Evolutionary conservation across 1,139 yeast species (phyloP), one percentile per base, ranked within the genome.

Genomic region (Pichia sp.): DNA sequence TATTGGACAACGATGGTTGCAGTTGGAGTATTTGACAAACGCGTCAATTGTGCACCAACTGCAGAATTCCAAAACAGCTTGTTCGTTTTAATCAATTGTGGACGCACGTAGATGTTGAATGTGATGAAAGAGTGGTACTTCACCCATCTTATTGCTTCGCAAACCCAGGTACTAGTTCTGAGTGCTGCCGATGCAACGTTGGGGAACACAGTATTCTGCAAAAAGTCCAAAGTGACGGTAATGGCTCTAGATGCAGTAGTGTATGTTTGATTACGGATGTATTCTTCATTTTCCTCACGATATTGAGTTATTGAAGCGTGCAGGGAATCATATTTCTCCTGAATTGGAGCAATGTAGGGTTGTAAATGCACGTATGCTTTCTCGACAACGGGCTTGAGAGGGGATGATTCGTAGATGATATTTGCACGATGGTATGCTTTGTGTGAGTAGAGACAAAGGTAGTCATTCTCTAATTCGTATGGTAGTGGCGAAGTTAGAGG

Each of bases 251-350:
- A 31, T 21, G 27, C 23, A 9, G 34, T 25, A 21, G 39, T 26
- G 9, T 36, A 29, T n/a, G 36, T 25, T 14, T 31, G 18, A 22
- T 34, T 27, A 15, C 29, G 26, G 13, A 34, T 29, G 11, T 31
- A 22, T 22, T 37, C 29, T 22, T 36, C 34, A 24, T 34, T 24
- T 8, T 27, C 35, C 29, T 37, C 33, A 34, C 40, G 38, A 22
- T 25, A 22, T n/a, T n/a, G n/a, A n/a, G n/a, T n/a, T n/a, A n/a
- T n/a, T n/a, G n/a, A n/a, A n/a, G 35, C 40, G 18, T 28, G 14
- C 32, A 58, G 34, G 37, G 56, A 57, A 17, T 53, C 46, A 34
- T 47, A 47, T 44, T 56, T 56, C 22, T 35, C 40, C 40, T 58
- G 58, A 16, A 55, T 38, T 9, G 44, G 32, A n/a, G n/a, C n/a